phyloP scores from a whole-genome alignment of 2,329 filamentous ascomycete species.

The Ceratocystis lukuohia region DNA sequence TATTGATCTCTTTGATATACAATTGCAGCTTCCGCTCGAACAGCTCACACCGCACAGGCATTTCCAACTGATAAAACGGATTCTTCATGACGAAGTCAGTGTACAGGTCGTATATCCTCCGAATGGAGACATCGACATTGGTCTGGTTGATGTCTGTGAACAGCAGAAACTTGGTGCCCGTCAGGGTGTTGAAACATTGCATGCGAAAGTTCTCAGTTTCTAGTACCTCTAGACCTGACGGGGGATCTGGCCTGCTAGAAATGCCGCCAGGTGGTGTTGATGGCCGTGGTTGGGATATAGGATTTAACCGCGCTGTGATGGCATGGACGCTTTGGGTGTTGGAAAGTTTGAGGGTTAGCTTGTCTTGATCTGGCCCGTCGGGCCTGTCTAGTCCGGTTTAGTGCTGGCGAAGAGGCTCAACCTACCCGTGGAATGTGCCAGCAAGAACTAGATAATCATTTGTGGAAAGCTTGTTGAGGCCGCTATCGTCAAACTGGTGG shows the following conservation, averaged over 20 bases:
- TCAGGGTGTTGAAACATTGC: slow-evolving; percentile 90
- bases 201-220: slow-evolving; percentile 90
- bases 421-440: slow-evolving; percentile 88
- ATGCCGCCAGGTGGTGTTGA: slow-evolving; percentile 21
- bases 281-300: slow-evolving; percentile 29
- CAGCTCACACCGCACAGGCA: slow-evolving; percentile 89
- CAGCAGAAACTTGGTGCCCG: slow-evolving; percentile 86
- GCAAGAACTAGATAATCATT: slow-evolving; percentile 97
- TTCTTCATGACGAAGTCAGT: slow-evolving; percentile 99
- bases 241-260: slow-evolving; percentile 43
- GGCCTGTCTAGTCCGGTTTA: neutral
- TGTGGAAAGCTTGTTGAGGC: slow-evolving; percentile 72
- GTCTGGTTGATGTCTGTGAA: slow-evolving; percentile 84
- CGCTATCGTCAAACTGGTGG: slow-evolving; percentile 76
- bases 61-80: slow-evolving; percentile 94
- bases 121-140: slow-evolving; percentile 72
- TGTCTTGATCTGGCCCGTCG: slow-evolving; percentile 3
- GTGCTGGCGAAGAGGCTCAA: slow-evolving; percentile 9
- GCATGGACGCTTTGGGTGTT: slow-evolving; percentile 45
- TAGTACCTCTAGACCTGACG: slow-evolving; percentile 77
- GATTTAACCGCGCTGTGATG: slow-evolving; percentile 51
- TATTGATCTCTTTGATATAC: slow-evolving; percentile 63
- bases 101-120: slow-evolving; percentile 86
- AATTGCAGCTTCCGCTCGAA: slow-evolving; percentile 78
- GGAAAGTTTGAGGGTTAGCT: slow-evolving; percentile 7